Base-by-base conservation (phyloP, 345 rosid genomes). In the Populus euphratica region DNA sequence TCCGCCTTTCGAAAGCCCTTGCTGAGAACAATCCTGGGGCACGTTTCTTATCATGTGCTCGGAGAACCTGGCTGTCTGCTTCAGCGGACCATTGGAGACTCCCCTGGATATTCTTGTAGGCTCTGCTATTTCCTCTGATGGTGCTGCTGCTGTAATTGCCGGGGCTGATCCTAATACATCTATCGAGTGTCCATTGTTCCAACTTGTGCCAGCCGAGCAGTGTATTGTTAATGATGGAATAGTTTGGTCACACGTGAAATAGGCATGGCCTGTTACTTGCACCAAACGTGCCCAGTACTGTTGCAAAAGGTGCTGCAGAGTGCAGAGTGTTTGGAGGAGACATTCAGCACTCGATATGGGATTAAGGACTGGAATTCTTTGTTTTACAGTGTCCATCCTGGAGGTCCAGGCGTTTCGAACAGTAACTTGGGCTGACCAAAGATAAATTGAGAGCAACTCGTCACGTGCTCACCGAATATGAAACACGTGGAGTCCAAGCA, bases 11-110 rank as follows among this genome's bases (percentile, higher is more conserved):
- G 3, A 78, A 78, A 7, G 81, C 72, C 10, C 39, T 78, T 18
- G 81, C 81, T 1, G 81, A 78, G 76, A 78, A 78, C 11, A 78
- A 78, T 23, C 72, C 64, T 20, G 76, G 76, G 3, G 81, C 81
- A 2, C 59, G 81, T 3, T 72, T 72, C 76, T 78, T 27, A 63
- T 78, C 39, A 68, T 78, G 21, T 78, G 81, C 29, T 78, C 81
- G 1, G 81, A 78, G 23, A 65, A 63, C 14, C 50, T 76, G 11
- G 63, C 81, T 9, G 56, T 78, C 1, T 35, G 56, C 5, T 78
- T 78, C 65, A 72, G 81, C 0, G 76, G 75, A 13, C 81, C 81
- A 0, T 65, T 72, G 0, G 81, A 78, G 12, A 72, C 39, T 17
- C 81, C 72, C 39, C 65, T 72, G 76, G 81, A 78, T 50, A 64